Evolutionary conservation across 2,329 filamentous ascomycete genomes (phyloP).

Genomic region (Colletotrichum australisinense): DNA sequence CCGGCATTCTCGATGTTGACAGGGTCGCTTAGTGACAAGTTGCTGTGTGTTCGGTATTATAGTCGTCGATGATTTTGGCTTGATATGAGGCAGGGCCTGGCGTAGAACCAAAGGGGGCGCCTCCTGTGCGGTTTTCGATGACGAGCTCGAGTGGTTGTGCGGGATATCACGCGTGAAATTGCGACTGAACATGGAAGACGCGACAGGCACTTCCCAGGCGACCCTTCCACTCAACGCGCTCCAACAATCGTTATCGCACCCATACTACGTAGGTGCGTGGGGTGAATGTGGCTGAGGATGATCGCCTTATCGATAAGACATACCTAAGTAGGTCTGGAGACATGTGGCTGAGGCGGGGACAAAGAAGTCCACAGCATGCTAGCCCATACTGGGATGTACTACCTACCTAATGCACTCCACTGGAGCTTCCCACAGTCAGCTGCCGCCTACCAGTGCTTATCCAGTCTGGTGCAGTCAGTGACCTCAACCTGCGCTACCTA

Average conservation of each 20-base stretch:
- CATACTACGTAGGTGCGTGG: background rate
- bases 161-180: conserved; percentile 18
- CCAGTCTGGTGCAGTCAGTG: background rate
- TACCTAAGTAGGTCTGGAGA: background rate
- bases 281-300: conserved; percentile 6
- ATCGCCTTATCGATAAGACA: conserved; percentile 16
- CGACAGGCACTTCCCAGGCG: conserved; percentile 25
- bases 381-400: background rate
- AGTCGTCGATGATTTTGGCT: background rate
- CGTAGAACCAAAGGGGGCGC: background rate
- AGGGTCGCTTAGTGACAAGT: background rate
- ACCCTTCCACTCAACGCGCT: conserved; percentile 33
- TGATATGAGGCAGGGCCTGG: background rate
- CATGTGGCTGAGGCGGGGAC: conserved; percentile 25
- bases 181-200: conserved; percentile 29
- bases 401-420: background rate
- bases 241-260: background rate
- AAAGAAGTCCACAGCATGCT: background rate
- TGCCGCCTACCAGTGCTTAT: conserved; percentile 8
- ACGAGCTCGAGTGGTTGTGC: background rate
- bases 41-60: background rate
- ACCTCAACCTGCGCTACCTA: conserved; percentile 4
- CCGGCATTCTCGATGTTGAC: conserved; percentile 18
- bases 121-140: background rate
- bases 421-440: conserved; percentile 18